phyloP scores from a whole-genome alignment of 1,139 yeast species.

The Saccharomycopsis hybrid region DNA sequence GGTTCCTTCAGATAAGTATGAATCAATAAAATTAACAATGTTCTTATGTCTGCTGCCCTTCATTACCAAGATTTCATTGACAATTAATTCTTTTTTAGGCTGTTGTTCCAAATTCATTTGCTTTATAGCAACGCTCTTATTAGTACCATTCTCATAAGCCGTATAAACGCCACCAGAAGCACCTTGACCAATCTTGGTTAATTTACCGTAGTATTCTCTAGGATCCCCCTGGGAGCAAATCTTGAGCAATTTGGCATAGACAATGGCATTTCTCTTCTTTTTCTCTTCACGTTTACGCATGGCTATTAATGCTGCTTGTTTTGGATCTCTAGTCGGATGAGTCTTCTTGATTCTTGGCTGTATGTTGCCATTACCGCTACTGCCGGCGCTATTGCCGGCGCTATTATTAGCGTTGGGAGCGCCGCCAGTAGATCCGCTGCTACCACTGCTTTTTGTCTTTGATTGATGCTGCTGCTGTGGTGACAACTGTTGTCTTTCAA shows the following conservation, averaged over 20 bases:
- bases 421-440: conserved; percentile 17
- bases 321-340: conserved; percentile 46
- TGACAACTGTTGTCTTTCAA: conserved; percentile 19
- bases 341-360: conserved; percentile 28
- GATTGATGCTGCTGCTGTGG: conserved; percentile 22
- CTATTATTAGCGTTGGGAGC: conserved; percentile 21
- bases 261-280: conserved; percentile 59
- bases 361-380: conserved; percentile 24
- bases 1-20: conserved; percentile 53
- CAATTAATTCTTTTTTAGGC: conserved; percentile 92
- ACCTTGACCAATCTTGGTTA: conserved; percentile 91
- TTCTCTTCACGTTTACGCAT: conserved; percentile 75
- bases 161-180: conserved; percentile 97
- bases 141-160: conserved; percentile 62
- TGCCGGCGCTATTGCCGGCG: conserved; percentile 22
- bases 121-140: conserved; percentile 80
- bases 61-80: conserved; percentile 91
- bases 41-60: conserved; percentile 85
- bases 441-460: conserved; percentile 15
- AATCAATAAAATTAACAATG: conserved; percentile 86
- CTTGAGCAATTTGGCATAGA: conserved; percentile 60
- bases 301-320: conserved; percentile 49
- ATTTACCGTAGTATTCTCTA: conserved; percentile 56
- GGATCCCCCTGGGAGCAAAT: conserved; percentile 91
- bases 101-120: conserved; percentile 93